Evolutionary conservation across 78 protist genomes (phyloP).

Genomic region (Bigelowiella natans): DNA sequence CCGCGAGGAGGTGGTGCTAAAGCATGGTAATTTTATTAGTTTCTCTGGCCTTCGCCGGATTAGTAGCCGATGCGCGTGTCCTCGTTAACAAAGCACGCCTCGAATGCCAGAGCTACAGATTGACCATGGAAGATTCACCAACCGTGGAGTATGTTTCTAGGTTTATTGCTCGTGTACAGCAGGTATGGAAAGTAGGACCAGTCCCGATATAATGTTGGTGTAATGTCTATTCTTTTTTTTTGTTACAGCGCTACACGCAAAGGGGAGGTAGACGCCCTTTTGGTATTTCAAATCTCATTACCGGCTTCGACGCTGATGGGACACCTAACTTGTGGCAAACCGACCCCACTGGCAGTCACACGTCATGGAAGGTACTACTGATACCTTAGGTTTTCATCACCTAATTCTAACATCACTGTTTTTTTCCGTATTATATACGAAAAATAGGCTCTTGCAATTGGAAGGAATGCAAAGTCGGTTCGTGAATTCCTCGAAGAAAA

Average conservation of each 20-base stretch:
- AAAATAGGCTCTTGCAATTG: slow-evolving; percentile 63
- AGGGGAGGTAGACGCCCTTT: slow-evolving; percentile 94
- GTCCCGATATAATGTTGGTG: slow-evolving; percentile 27
- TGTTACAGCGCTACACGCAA: slow-evolving; percentile 84
- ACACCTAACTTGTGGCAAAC: slow-evolving; percentile 84
- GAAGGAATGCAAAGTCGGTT: slow-evolving; percentile 72
- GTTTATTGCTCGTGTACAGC: slow-evolving; percentile 64
- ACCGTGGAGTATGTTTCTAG: slow-evolving; percentile 79
- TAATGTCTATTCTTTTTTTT: slow-evolving; percentile 30
- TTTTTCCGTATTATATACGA: neutral
- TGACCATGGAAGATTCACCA: slow-evolving; percentile 83
- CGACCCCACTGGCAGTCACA: slow-evolving; percentile 86
- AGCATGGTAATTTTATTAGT: neutral
- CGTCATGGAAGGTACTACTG: slow-evolving; percentile 77
- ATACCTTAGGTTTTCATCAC: neutral
- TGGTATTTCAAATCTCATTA: slow-evolving; percentile 90
- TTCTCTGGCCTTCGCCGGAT: slow-evolving; percentile 41
- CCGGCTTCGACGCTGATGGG: slow-evolving; percentile 83
- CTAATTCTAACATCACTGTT: neutral
- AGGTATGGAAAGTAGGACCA: slow-evolving; percentile 8
- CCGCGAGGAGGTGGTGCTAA: neutral
- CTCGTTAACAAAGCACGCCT: slow-evolving; percentile 75
- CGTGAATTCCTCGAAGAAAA: slow-evolving; percentile 82
- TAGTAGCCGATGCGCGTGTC: slow-evolving; percentile 94
- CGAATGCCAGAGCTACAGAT: slow-evolving; percentile 89